Percentiles rank a stretch among this genome's conserved stretches.
Evolutionary conservation across 2,329 filamentous ascomycete species (phyloP).

Genomic region (Fusarium succisae): DNA sequence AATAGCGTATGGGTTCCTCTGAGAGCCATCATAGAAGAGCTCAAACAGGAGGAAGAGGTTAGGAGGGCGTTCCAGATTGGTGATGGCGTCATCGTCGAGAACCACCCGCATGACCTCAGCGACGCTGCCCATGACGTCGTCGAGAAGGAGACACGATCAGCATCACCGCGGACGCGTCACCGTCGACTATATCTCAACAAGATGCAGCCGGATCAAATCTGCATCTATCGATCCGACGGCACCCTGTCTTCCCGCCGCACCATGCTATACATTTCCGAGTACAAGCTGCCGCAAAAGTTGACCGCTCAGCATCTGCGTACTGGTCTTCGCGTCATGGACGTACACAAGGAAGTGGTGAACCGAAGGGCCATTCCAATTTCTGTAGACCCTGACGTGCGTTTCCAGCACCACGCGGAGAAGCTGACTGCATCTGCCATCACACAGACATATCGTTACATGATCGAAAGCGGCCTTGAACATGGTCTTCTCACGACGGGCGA

Average conservation of each 20-base stretch:
- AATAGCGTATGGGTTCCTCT: too few species aligned
- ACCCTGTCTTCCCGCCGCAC: neutral
- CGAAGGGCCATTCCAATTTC: neutral
- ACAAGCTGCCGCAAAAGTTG: neutral
- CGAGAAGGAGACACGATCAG: neutral
- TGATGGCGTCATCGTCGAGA: too few species aligned
- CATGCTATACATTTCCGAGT: neutral
- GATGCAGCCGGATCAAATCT: neutral
- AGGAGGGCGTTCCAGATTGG: too few species aligned
- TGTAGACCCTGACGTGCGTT: neutral
- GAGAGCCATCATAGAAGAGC: too few species aligned
- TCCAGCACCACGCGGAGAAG: constrained; percentile 35
- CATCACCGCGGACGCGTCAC: too few species aligned
- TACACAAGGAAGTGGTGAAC: neutral
- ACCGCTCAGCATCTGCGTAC: neutral
- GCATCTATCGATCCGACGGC: neutral
- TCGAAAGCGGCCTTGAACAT: constrained; percentile 55
- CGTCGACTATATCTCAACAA: too few species aligned
- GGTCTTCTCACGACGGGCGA: constrained; percentile 45
- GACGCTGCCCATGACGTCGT: neutral
- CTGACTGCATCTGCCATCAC: constrained; percentile 55
- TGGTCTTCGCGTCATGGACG: neutral
- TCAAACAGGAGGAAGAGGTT: too few species aligned
- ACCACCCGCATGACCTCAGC: neutral
- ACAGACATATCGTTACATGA: constrained; percentile 61